phyloP scores from a whole-genome alignment of 1,139 yeast species.

The Trichomonascaceae sp. region DNA sequence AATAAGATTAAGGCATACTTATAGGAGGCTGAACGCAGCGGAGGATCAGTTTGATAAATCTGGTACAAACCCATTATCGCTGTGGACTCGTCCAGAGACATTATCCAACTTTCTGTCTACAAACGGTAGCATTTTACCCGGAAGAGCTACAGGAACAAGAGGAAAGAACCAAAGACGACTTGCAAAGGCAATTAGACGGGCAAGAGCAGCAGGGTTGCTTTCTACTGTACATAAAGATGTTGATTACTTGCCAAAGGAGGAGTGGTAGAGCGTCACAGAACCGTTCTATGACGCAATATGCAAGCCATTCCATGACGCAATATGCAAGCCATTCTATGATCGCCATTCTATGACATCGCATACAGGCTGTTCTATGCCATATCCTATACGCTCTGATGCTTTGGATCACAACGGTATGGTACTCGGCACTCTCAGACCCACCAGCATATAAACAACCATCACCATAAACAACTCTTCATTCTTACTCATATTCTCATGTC shows the following conservation, averaged over 20 bases:
- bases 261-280: neutral
- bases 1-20: conserved; percentile 18
- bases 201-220: conserved; percentile 63
- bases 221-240: conserved; percentile 55
- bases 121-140: conserved; percentile 61
- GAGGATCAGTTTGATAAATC: conserved; percentile 22
- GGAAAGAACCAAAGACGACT: conserved; percentile 54
- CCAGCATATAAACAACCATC: no score
- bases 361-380: no score
- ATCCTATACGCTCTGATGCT: no score
- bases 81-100: conserved; percentile 42
- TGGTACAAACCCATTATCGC: conserved; percentile 27
- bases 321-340: no score
- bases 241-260: conserved; percentile 16
- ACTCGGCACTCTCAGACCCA: no score
- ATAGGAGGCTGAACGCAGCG: conserved; percentile 21
- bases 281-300: no score
- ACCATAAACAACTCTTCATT: no score
- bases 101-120: conserved; percentile 51
- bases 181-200: conserved; percentile 60
- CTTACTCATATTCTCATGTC: neutral
- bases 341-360: no score
- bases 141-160: conserved; percentile 51
- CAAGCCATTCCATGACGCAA: no score
- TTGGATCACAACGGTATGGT: no score